Conservation (phyloP, 768 basidiomycete genomes). For the Lactifluus piperatus region DNA sequence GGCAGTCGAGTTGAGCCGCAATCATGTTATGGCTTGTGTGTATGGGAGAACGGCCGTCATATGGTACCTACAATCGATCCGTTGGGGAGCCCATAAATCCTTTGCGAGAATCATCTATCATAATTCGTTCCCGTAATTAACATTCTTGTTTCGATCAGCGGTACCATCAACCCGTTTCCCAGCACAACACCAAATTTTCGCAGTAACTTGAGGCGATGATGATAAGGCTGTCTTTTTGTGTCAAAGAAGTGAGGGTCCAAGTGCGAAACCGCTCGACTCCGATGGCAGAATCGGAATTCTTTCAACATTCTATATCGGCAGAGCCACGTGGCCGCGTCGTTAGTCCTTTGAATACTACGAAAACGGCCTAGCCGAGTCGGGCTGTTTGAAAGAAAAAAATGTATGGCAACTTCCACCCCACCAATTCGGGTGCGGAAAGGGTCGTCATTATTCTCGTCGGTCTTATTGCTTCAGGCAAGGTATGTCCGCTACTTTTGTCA, state of each 20-base stretch:
- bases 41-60: conserved; percentile 1
- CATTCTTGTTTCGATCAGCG: conserved; percentile 16
- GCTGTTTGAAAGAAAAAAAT: conserved; percentile 13
- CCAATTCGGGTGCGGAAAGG: conserved; percentile 14
- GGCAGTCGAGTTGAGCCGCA: conserved; percentile 7
- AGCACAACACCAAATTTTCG: conserved; percentile 4
- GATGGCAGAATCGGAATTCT: conserved; percentile 4
- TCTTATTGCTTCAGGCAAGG: neutral
- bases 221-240: conserved; percentile 18
- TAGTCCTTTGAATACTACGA: neutral
- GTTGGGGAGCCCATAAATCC: neutral
- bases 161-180: conserved; percentile 15
- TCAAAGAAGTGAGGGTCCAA: conserved; percentile 12
- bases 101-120: conserved; percentile 5
- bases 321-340: conserved; percentile 15
- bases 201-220: neutral
- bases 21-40: conserved; percentile 7
- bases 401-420: conserved; percentile 1
- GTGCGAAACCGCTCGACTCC: conserved; percentile 12
- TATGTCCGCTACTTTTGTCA: neutral
- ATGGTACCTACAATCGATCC: neutral
- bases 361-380: conserved; percentile 13
- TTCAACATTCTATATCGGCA: conserved; percentile 18
- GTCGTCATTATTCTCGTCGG: conserved; percentile 4
- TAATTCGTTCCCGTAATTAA: conserved; percentile 7